Evolutionary conservation across 2,329 filamentous ascomycete species (phyloP), one percentile per base, ranked within the genome.

Genomic region (Xylariales sp.): DNA sequence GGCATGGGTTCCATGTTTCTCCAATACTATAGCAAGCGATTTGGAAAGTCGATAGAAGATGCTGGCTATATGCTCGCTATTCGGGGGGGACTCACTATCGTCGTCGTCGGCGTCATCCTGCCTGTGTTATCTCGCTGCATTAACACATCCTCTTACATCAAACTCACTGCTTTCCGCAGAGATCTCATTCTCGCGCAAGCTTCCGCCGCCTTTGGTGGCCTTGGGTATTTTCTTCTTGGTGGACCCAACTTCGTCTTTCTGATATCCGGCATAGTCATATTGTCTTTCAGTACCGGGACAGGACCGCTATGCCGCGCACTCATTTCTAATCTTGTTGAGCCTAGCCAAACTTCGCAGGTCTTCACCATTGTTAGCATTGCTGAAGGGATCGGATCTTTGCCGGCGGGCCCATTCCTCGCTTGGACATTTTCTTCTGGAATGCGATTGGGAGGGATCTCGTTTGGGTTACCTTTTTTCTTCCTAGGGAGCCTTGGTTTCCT

Each of bases 331-430:
- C 23, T 69, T 75, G 57, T 75, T 71, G 14, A 72, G 71, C 7
- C 62, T 3, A 41, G 34, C 18, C 41, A 61, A 23, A 52, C 50
- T 23, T 65, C 50, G 34, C 71, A 75, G 30, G 64, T 78, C n/a
- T 75, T 76, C 62, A 75, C 75, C 5, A 69, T 78, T n/a, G 72
- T 74, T 18, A 71, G 72, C 64, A 76, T 76, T 55, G 65, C 73
- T 9, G 73, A 76, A 69, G 73, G 73, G 4, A 49, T 70, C 8
- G 72, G 75, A 36, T 65, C 64, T 36, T 65, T 78, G 10, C 62
- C 74, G 32, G 71, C 69, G 1, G 74, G 75, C 1, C 75, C 76
- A n/a, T 53, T 72, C 8, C 64, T 78, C 34, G 74, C 75, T 8
- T 73, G 74, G 71, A 43, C 69, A 3, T 77, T 78, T 52, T 72